Base-by-base conservation (phyloP, 352 stramenopile species). In the Phytophthora crassamura region DNA sequence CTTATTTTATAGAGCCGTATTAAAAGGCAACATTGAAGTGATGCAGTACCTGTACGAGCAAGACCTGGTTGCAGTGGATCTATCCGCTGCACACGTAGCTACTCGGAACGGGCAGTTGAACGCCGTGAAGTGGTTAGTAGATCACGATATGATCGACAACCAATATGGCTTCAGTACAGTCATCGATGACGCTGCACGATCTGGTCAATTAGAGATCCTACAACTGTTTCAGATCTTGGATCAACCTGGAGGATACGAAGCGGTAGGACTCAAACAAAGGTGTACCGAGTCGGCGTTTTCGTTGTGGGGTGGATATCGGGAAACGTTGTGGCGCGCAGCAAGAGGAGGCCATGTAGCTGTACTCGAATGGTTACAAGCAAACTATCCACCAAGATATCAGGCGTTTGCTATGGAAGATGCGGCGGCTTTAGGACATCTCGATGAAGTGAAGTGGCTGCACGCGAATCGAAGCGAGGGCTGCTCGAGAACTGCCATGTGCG, bases 171-270 rank as follows among this genome's bases (percentile, higher is more conserved):
- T 36, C 16, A 48, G 35, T 10, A 39, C 6, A 5, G 50, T 16
- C 10, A 32, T 58, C 22, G 38, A 10, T 14, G 8, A 39, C 7
- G 41, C 53, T 22, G 41, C 50, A 32, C 36, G 9, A 16, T 15
- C 25, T 42, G 53, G 53, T 20, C 41, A 41, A 11, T 35, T 61
- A 34, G 53, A 61, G 25, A 52, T 61, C 14, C 18, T 61, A 18
- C 16, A 53, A 33, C 35, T 61, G 8, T 61, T 61, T 20, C 41
- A 53, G 20, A 18, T 16, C 0, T 30, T 53, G 20, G 53, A 61
- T 33, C 14, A 2, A 15, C 18, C 18, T 14, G 11, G 8, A 1
- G 33, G 18, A 15, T 45, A 61, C 15, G 53, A 46, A 47, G 20
- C 35, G 41, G 15, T 55, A 25, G 33, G 55, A 5, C 6, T 32